Conservation (phyloP, 345 rosid species). For the Pelargonium nanum region DNA sequence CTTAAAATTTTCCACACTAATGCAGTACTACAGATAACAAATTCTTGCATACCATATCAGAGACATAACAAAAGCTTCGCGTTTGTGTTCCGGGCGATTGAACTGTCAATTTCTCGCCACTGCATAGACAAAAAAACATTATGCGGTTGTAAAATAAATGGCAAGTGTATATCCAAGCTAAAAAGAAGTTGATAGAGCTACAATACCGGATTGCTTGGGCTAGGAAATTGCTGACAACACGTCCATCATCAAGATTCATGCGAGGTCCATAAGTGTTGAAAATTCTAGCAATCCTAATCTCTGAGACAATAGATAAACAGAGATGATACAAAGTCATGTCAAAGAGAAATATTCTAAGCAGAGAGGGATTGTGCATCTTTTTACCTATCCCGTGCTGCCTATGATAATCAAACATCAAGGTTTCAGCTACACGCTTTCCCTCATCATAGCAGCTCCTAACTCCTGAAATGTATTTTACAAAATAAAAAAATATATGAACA, state of each 20-base stretch:
- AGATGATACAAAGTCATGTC: not conserved
- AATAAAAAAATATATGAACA: not conserved
- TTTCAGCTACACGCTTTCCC: conserved; percentile 98
- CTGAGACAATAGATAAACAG: conserved; percentile 19
- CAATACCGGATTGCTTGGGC: conserved; percentile 99
- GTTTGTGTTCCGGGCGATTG: conserved; percentile 96
- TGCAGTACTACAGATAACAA: not conserved
- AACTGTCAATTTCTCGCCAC: conserved; percentile 89
- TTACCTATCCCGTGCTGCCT: conserved; percentile 92
- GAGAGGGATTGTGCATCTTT: not conserved
- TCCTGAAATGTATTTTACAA: conserved; percentile 25
- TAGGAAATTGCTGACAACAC: conserved; percentile 98
- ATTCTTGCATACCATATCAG: conserved; percentile 61
- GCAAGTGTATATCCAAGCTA: no score
- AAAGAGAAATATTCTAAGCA: not conserved
- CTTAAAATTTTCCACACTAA: not conserved
- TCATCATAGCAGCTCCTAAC: conserved; percentile 95
- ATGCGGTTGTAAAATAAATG: no score
- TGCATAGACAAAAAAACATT: conserved; percentile 12
- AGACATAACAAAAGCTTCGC: conserved; percentile 92
- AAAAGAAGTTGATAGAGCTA: no score
- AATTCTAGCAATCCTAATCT: conserved; percentile 92
- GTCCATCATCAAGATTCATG: conserved; percentile 97
- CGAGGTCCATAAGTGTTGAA: conserved; percentile 97
- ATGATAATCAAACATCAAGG: conserved; percentile 95